A percentile compares a stretch with the other conserved stretches of the same genome.
phyloP scores from a whole-genome alignment of 208 protist genomes.

The Acanthamoeba healyi region DNA sequence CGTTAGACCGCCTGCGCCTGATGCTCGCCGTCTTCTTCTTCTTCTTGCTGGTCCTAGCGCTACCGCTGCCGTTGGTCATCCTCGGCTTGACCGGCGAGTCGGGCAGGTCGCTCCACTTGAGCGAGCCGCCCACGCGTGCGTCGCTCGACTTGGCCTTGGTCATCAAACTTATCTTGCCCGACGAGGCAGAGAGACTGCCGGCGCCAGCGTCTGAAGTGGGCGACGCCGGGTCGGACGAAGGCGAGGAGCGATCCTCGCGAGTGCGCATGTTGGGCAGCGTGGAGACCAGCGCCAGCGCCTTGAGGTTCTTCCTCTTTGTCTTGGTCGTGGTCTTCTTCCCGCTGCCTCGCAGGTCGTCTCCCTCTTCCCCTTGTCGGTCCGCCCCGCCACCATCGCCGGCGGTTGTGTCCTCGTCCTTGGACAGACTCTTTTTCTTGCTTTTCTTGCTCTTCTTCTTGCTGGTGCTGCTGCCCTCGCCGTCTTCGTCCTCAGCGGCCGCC shows the following conservation, averaged over 20 bases:
- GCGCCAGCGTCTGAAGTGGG: too few species aligned
- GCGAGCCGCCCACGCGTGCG: neutral
- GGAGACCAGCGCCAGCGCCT: too few species aligned
- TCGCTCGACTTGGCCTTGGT: neutral
- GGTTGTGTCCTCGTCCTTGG: neutral
- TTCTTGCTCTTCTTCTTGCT: conserved; percentile 50
- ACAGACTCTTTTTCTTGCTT: neutral
- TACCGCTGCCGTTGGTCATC: neutral
- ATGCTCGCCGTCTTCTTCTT: neutral
- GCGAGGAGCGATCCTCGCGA: too few species aligned
- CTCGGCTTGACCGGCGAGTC: neutral
- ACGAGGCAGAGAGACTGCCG: neutral
- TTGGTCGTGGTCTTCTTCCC: neutral
- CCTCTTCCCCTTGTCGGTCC: neutral
- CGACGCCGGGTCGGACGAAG: neutral
- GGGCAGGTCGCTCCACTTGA: neutral
- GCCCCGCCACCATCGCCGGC: too few species aligned
- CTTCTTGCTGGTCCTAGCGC: neutral
- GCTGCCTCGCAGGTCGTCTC: neutral
- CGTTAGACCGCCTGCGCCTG: too few species aligned
- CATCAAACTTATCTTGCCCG: neutral
- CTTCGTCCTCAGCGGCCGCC: neutral
- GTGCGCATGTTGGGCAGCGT: too few species aligned
- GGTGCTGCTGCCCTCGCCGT: neutral
- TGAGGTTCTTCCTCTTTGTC: too few species aligned